Evolutionary conservation across 768 basidiomycete genomes (phyloP), one percentile per base, ranked within the genome.

Genomic region (Trametes cubensis): DNA sequence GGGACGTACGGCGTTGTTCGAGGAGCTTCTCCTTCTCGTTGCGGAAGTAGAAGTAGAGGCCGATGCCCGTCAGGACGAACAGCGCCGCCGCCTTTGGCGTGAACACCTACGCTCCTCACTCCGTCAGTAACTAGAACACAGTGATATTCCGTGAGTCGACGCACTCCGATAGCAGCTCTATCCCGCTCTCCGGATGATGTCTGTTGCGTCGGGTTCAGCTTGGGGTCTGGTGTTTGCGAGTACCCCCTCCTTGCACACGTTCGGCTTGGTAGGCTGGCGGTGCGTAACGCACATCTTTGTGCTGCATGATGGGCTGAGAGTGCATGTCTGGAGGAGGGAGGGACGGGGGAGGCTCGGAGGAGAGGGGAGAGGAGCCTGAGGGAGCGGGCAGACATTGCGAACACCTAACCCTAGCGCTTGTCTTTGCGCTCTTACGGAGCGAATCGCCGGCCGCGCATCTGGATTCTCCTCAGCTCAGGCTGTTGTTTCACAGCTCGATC

Each of bases 21-120:
- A 83, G 78, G 25, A 96, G 73, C 66, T 88, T 84, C 42, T 79
- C 80, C 77, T 98, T 98, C 75, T 98, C 95, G 58, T 85, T 78
- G 55, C 86, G 83, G 77, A 99, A 98, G 77, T 98, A 98, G 67
- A 83, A 87, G 70, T 86, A 92, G 18, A 99, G 79, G 2, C 88
- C 95, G 13, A 83, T 77, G 1, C 95, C 95, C 7, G 93, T 88
- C 1, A 83, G 77, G n/a, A 96, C 74, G 73, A 99, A 97, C 21
- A 98, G 69, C 0, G 81, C 86, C 0, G 92, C 95, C 1, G 95
- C 87, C 55, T 80, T 81, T 26, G 94, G 94, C 2, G 94, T 95
- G 73, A 98, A 97, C n/a, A 93, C 91, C 95, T 98, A 67, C 38
- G 40, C 10, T 2, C 11, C 4, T 13, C 46, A n/a, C 11, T 39